Evolutionary conservation across 176 grass and related monocot species (phyloP).

Genomic region (Oryza officinalis): DNA sequence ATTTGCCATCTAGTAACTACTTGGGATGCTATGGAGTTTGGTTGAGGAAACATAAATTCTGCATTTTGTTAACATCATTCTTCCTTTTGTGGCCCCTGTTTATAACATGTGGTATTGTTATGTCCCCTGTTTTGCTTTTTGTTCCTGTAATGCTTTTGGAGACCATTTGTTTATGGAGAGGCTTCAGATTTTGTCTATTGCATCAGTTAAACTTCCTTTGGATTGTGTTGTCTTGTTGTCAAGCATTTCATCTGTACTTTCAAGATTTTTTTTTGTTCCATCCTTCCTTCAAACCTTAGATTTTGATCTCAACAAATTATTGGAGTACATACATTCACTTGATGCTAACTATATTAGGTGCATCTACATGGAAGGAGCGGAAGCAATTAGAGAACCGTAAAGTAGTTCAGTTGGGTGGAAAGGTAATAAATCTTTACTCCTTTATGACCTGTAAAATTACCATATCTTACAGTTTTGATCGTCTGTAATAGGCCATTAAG

Average conservation of each 20-base stretch:
- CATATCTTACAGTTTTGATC: slow-evolving; percentile 23
- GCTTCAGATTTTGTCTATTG: background rate
- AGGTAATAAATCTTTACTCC: slow-evolving; percentile 45
- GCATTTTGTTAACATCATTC: background rate
- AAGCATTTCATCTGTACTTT: background rate
- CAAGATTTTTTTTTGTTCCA: background rate
- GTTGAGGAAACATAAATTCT: background rate
- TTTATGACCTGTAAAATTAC: slow-evolving; percentile 17
- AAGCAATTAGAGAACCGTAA: slow-evolving; percentile 79
- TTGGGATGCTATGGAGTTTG: background rate
- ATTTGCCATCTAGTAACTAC: background rate
- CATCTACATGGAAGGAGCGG: slow-evolving; percentile 80
- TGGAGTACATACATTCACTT: background rate
- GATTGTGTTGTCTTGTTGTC: background rate
- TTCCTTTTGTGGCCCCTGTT: background rate
- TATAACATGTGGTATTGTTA: background rate
- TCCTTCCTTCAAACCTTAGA: background rate
- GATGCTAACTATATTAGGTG: slow-evolving; percentile 44
- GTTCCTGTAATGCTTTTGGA: background rate
- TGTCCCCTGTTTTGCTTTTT: background rate
- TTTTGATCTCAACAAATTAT: background rate
- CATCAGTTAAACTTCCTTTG: background rate
- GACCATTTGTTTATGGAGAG: background rate
- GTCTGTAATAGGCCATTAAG: slow-evolving; percentile 62
- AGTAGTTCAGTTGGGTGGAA: slow-evolving; percentile 82